These are phyloP conservation scores for Lathyrus tuberosus DNA, from an alignment of 306 rosid genomes.

Conservation along the genomic window DNA sequence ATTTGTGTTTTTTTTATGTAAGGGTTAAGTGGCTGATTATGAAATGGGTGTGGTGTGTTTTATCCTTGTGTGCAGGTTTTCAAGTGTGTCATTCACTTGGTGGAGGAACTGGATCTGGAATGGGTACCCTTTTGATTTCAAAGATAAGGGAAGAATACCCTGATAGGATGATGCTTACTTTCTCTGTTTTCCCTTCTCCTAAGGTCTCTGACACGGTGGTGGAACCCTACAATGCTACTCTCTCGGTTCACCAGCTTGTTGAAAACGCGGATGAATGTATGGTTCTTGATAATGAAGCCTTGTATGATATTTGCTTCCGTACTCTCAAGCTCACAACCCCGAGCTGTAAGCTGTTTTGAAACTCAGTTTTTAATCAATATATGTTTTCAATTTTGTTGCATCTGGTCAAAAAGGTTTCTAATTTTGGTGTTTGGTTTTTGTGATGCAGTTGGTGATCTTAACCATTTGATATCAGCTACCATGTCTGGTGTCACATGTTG, in stretches of 20 bases:
- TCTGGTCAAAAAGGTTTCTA: background rate
- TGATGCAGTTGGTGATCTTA: slow-evolving; percentile 30
- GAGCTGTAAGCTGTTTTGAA: slow-evolving; percentile 9
- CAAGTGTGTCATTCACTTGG: slow-evolving; percentile 25
- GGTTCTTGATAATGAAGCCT: slow-evolving; percentile 27
- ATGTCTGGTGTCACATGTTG: slow-evolving; percentile 29
- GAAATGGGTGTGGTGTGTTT: background rate
- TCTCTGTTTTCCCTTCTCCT: slow-evolving; percentile 4
- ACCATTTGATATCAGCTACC: slow-evolving; percentile 25
- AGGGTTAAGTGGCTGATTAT: background rate
- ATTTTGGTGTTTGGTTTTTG: slow-evolving; percentile 2
- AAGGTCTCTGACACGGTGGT: slow-evolving; percentile 27
- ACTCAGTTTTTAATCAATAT: background rate
- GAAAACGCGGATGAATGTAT: slow-evolving; percentile 15
- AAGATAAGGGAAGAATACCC: slow-evolving; percentile 29
- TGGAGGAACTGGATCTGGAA: slow-evolving; percentile 32
- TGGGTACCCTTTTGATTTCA: slow-evolving; percentile 25
- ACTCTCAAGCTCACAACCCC: slow-evolving; percentile 15
- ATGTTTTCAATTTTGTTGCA: background rate
- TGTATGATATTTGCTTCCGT: slow-evolving; percentile 29
- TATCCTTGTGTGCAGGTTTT: background rate
- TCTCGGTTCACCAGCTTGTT: slow-evolving; percentile 23
- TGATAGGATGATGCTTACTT: slow-evolving; percentile 27
- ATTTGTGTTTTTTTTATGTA: background rate
- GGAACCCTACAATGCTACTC: slow-evolving; percentile 23